Conservation (phyloP, 768 basidiomycete species). For the Lactarius tabidus region DNA sequence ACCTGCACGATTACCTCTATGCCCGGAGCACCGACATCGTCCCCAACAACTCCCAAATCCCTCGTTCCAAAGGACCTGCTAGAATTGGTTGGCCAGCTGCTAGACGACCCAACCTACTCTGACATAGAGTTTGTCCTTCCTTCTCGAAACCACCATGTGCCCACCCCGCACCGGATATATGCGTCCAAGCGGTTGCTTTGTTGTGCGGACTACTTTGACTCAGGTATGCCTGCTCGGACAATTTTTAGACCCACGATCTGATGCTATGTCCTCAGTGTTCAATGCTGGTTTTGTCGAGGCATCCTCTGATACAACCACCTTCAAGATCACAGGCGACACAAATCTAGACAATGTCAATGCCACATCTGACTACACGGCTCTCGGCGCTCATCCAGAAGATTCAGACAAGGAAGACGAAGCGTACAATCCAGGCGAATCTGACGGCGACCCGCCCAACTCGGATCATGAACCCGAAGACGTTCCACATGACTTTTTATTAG, state of each 20-base stretch:
- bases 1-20: constrained; percentile 74
- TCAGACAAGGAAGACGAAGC: constrained; percentile 49
- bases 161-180: constrained; percentile 48
- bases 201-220: constrained; percentile 74
- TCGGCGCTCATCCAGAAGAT: constrained; percentile 40
- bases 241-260: neutral
- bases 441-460: constrained; percentile 20
- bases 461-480: constrained; percentile 17
- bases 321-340: constrained; percentile 29
- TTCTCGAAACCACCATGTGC: constrained; percentile 36
- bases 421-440: constrained; percentile 30
- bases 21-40: constrained; percentile 46
- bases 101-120: constrained; percentile 81
- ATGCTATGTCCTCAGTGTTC: constrained; percentile 51
- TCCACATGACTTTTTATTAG: neutral
- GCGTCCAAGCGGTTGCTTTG: constrained; percentile 64
- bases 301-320: constrained; percentile 30
- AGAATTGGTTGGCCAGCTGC: constrained; percentile 64
- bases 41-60: constrained; percentile 43
- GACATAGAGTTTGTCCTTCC: constrained; percentile 81
- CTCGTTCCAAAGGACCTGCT: constrained; percentile 64
- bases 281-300: constrained; percentile 65
- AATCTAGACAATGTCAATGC: constrained; percentile 29
- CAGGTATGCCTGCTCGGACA: constrained; percentile 37
- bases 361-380: constrained; percentile 47